Evolutionary conservation across 345 rosid species (phyloP), one percentile per base, ranked within the genome.

Genomic region (Hibiscus trionum): DNA sequence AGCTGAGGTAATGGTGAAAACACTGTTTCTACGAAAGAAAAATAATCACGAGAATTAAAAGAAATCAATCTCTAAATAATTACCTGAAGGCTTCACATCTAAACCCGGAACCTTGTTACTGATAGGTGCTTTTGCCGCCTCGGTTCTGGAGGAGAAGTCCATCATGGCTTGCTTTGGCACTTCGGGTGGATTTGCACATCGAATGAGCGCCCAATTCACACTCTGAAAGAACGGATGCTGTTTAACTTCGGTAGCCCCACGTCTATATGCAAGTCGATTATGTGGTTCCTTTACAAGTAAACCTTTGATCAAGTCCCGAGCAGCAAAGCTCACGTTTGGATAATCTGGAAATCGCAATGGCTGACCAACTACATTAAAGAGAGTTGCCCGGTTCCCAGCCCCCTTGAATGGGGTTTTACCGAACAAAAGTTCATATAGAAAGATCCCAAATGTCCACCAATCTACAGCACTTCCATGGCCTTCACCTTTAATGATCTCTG

Each of bases 371-470:
- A 90, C 88, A 11, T 92, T 92, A 26, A 86, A 83, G 39, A 87
- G 74, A 2, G 97, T 92, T 17, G 90, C 86, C 8, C 89, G 82
- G 76, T 89, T 91, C 29, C 77, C 91, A 0, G 84, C 80, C 9
- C 93, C 97, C 72, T 79, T 88, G 68, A 92, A 92, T 6, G 97
- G 97, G 1, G 96, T 90, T 80, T 78, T 82, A 62, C 97, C 97
- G 9, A 84, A 92, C 70, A 92, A 60, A 74, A 92, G 96, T 83
- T 92, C 97, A 47, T 90, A 87, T 0, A 92, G 87, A 73, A 92
- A 90, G 11, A 90, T 86, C 76, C 97, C 97, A 31, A 88, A 88
- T 0, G 94, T 90, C 97, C 96, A 92, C 97, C 97, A 92, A 70
- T 92, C 97, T 5, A 90, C 96, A 11, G 96, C 96, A 67, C 94